These are phyloP conservation scores for Schizosaccharomyces cryophilus DNA, from an alignment of 805 yeast species.

Conservation along the genomic window DNA sequence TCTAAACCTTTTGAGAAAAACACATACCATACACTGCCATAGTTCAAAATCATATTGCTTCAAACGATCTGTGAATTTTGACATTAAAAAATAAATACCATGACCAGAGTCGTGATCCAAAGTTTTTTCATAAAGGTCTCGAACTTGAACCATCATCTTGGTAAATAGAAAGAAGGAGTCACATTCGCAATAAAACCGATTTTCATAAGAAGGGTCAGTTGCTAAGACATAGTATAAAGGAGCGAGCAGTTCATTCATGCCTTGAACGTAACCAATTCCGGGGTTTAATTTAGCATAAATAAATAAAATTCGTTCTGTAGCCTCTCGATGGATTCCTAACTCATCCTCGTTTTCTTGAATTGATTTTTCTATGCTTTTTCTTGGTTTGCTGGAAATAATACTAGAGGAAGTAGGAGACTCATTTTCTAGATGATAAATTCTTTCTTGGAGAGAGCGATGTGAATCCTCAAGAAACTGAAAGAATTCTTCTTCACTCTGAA, in stretches of 20 bases:
- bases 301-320: neutral
- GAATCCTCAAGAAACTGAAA: neutral
- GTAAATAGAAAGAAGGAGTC: neutral
- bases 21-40: neutral
- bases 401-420: neutral
- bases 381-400: neutral
- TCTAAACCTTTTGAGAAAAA: neutral
- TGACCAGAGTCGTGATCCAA: neutral
- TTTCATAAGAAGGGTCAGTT: neutral
- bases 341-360: neutral
- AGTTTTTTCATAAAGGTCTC: neutral
- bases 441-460: neutral
- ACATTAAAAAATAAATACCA: neutral
- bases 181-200: neutral
- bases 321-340: neutral
- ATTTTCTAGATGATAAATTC: neutral
- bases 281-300: neutral
- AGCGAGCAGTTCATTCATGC: slow-evolving; percentile 1
- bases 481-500: neutral
- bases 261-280: neutral
- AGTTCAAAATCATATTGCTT: neutral
- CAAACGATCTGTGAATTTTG: neutral
- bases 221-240: slow-evolving; percentile 1
- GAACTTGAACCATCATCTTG: neutral
- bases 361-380: neutral